Conservation (phyloP, 2,329 filamentous ascomycete genomes). For the Daldinia sp. region DNA sequence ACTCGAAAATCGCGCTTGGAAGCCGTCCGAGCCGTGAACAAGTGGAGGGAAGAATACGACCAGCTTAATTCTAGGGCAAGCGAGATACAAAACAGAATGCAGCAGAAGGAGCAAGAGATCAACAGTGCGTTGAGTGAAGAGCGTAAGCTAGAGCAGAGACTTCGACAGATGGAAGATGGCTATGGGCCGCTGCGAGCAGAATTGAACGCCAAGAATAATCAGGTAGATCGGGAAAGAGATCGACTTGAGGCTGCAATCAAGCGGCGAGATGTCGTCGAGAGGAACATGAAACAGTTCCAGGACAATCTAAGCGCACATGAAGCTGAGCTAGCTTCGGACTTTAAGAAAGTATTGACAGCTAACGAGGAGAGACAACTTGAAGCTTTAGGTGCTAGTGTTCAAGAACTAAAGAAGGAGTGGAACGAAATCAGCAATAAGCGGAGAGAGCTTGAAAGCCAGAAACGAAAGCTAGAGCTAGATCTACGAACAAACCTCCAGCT, state of each 20-base stretch:
- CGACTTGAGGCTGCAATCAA: constrained; percentile 74
- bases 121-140: constrained; percentile 85
- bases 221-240: constrained; percentile 76
- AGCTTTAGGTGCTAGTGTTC: constrained; percentile 71
- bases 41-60: constrained; percentile 79
- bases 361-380: constrained; percentile 87
- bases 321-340: constrained; percentile 82
- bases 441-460: constrained; percentile 79
- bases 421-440: constrained; percentile 77
- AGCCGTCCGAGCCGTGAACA: constrained; percentile 77
- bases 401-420: constrained; percentile 79
- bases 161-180: constrained; percentile 79
- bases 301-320: constrained; percentile 81
- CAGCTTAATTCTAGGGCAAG: constrained; percentile 67
- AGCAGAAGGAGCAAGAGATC: constrained; percentile 86
- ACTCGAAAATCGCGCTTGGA: constrained; percentile 85
- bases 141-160: constrained; percentile 81
- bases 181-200: constrained; percentile 83
- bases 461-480: constrained; percentile 85
- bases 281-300: constrained; percentile 77
- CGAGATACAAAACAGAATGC: constrained; percentile 74
- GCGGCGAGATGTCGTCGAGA: constrained; percentile 73
- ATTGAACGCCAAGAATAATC: constrained; percentile 75
- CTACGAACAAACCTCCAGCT: constrained; percentile 88
- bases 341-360: constrained; percentile 86